Evolutionary conservation across 1,284 basidiomycete genomes (phyloP).

Genomic region (Cryptococcus sp.): DNA sequence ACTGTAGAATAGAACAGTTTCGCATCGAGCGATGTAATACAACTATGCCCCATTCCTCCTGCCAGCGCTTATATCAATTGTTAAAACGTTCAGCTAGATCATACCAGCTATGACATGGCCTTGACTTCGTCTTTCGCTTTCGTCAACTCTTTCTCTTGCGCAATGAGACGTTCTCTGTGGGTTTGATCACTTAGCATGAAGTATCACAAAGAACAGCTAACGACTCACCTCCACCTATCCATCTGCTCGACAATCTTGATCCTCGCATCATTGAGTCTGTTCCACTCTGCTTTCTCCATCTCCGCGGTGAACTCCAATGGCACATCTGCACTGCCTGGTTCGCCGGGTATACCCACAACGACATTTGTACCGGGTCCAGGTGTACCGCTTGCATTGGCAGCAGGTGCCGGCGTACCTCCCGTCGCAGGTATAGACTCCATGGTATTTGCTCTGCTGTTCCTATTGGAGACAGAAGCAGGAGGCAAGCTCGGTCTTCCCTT

Average conservation of each 20-base stretch:
- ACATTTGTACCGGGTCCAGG: slow-evolving; percentile 65
- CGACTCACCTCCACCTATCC: slow-evolving; percentile 52
- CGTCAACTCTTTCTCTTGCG: slow-evolving; percentile 53
- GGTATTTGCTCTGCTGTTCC: slow-evolving; percentile 64
- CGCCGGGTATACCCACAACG: slow-evolving; percentile 37
- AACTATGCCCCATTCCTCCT: slow-evolving; percentile 8
- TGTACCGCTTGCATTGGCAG: slow-evolving; percentile 39
- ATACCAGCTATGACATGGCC: slow-evolving; percentile 1
- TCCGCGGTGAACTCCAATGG: slow-evolving; percentile 74
- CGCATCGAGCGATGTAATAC: slow-evolving; percentile 9
- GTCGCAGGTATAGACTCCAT: not conserved
- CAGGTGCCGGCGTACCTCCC: slow-evolving; percentile 11
- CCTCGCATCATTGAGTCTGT: slow-evolving; percentile 74
- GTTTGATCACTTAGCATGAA: not conserved
- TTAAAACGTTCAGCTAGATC: not conserved
- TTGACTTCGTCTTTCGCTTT: slow-evolving; percentile 42
- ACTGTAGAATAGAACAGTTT: not conserved
- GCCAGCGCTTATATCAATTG: not conserved
- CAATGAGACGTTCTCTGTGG: slow-evolving; percentile 58
- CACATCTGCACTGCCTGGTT: slow-evolving; percentile 50
- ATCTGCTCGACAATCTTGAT: slow-evolving; percentile 61
- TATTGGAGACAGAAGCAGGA: slow-evolving; percentile 60
- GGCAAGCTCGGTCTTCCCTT: slow-evolving; percentile 6
- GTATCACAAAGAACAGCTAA: not conserved
- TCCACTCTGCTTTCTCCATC: slow-evolving; percentile 84